Evolutionary conservation across 139 green algal genomes (phyloP).

Genomic region (Chlorella sp.): DNA sequence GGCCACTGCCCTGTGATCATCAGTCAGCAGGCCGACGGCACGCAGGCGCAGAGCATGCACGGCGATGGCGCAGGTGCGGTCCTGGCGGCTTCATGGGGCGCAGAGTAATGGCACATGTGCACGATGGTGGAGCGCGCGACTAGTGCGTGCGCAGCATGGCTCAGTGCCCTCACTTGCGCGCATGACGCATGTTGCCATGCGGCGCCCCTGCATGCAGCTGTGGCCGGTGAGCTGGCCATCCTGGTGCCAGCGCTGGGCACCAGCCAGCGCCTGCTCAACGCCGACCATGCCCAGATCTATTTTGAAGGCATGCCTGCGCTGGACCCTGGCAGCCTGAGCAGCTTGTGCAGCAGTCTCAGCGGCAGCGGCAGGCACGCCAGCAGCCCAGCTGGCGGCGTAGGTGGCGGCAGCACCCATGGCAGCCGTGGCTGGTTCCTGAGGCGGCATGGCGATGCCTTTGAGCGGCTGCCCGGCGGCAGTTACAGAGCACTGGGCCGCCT

Average conservation of each 20-base stretch:
- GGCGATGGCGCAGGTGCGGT: slow-evolving; percentile 1
- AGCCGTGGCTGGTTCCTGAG: slow-evolving; percentile 57
- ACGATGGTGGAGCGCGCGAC: no score
- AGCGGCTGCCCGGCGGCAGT: slow-evolving; percentile 60
- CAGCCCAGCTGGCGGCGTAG: no score
- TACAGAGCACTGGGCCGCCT: slow-evolving; percentile 78
- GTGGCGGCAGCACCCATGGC: background rate
- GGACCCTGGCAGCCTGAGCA: no score
- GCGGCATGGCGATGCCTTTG: slow-evolving; percentile 91
- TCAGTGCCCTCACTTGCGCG: no score
- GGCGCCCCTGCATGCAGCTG: background rate
- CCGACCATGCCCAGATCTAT: slow-evolving; percentile 83
- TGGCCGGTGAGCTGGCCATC: slow-evolving; percentile 73
- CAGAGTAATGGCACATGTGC: no score
- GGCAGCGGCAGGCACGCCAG: no score
- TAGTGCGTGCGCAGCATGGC: no score
- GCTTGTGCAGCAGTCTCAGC: no score
- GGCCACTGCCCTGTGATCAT: slow-evolving; percentile 58
- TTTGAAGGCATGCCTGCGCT: slow-evolving; percentile 60
- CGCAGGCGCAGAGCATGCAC: background rate
- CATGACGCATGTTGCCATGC: no score
- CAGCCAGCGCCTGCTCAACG: slow-evolving; percentile 88
- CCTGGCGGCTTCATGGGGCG: no score
- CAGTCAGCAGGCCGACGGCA: background rate
- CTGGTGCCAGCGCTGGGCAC: slow-evolving; percentile 76